Percentiles rank a stretch among this genome's conserved stretches.
Conservation (phyloP, 805 yeast species). For the Ogataea allantospora region DNA sequence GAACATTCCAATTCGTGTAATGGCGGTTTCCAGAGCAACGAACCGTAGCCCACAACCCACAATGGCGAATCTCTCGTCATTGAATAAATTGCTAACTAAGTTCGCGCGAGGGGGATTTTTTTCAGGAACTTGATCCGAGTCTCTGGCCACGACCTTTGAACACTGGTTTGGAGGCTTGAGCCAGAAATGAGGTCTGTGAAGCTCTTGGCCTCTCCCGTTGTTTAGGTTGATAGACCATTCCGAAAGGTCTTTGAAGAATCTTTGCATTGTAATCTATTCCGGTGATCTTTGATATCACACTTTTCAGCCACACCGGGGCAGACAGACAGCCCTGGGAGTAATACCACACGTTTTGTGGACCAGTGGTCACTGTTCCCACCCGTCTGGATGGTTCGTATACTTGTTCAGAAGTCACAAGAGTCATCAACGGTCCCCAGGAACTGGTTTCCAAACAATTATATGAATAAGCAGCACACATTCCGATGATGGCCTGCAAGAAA, state of each 20-base stretch:
- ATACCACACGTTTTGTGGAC: constrained; percentile 33
- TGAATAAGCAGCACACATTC: constrained; percentile 55
- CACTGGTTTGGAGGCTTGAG: constrained; percentile 20
- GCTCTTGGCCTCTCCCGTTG: not conserved
- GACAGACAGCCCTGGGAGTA: constrained; percentile 53
- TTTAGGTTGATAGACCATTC: constrained; percentile 19
- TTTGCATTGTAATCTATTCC: constrained; percentile 33
- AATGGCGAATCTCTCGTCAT: constrained; percentile 25
- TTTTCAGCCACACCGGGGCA: constrained; percentile 50
- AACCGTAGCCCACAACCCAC: constrained; percentile 92
- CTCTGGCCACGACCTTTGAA: constrained; percentile 41
- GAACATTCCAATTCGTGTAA: constrained; percentile 49
- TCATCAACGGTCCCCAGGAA: constrained; percentile 46
- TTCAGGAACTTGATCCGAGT: too few species aligned
- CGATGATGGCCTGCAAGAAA: constrained; percentile 44
- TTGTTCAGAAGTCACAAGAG: constrained; percentile 32
- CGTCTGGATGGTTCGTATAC: constrained; percentile 25
- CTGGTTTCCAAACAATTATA: constrained; percentile 63
- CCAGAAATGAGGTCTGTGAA: constrained; percentile 14
- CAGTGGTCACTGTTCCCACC: constrained; percentile 31
- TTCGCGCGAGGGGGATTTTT: too few species aligned
- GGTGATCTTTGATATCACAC: constrained; percentile 28
- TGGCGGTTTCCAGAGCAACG: constrained; percentile 87
- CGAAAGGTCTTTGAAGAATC: constrained; percentile 27
- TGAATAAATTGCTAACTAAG: too few species aligned